Percentiles rank a stretch among this genome's conserved stretches.
Conservation (phyloP, 805 yeast genomes). For the Suhomyces prunicola region DNA sequence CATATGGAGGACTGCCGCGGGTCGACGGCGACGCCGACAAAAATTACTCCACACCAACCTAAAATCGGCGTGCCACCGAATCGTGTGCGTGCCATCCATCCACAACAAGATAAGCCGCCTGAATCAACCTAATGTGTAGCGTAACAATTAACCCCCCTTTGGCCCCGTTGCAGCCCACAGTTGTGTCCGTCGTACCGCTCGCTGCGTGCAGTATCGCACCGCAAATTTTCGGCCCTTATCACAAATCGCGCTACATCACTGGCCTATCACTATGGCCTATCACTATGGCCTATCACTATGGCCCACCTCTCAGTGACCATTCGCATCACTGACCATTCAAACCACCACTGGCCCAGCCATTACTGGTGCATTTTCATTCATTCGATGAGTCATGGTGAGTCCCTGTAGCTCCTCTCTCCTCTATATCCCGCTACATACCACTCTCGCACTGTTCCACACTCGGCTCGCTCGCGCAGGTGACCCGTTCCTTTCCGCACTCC, state of each 20-base stretch:
- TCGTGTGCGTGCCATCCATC: neutral
- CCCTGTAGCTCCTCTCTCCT: neutral
- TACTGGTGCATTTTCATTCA: neutral
- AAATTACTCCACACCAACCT: neutral
- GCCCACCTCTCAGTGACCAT: too few species aligned
- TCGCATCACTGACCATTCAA: too few species aligned
- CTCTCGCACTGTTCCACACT: neutral
- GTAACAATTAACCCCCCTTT: neutral
- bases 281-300: too few species aligned
- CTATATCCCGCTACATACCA: neutral
- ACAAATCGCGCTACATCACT: neutral
- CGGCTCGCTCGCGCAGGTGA: neutral
- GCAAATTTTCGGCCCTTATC: neutral
- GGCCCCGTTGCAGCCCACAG: neutral
- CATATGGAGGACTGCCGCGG: neutral
- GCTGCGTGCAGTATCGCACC: neutral
- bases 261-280: neutral
- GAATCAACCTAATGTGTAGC: neutral
- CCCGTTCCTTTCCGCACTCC: constrained; percentile 1
- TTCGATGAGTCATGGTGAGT: too few species aligned
- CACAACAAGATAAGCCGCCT: neutral
- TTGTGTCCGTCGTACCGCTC: neutral
- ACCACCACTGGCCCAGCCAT: too few species aligned
- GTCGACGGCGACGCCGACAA: neutral
- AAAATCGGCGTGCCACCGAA: neutral